Conservation (phyloP, 352 stramenopile species). For the Phytophthora rubi region DNA sequence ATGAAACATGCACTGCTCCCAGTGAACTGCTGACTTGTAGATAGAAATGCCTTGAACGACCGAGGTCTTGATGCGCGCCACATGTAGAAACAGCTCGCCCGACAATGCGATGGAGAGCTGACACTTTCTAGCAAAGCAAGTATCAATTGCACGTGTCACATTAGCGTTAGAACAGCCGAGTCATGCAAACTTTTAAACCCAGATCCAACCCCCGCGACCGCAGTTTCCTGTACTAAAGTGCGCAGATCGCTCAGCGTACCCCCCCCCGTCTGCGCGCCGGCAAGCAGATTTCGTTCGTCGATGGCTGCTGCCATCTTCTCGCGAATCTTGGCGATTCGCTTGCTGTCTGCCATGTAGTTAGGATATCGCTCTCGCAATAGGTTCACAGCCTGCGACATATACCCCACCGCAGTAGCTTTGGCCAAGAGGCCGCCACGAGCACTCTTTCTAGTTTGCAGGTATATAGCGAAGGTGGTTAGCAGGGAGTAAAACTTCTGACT, state of each 20-base stretch:
- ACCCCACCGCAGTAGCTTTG: conserved; percentile 18
- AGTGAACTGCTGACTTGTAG: conserved; percentile 1
- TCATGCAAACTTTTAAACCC: background rate
- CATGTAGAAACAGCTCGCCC: conserved; percentile 20
- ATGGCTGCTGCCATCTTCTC: conserved; percentile 36
- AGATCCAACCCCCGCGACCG: background rate
- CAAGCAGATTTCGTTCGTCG: conserved; percentile 29
- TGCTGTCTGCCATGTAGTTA: conserved; percentile 8
- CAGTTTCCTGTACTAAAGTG: conserved; percentile 11
- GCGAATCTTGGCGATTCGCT: conserved; percentile 22
- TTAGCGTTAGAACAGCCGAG: conserved; percentile 1
- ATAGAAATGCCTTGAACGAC: conserved; percentile 3
- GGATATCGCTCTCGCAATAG: conserved; percentile 13
- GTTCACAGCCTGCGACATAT: conserved; percentile 23
- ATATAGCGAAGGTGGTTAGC: conserved; percentile 19
- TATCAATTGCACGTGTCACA: conserved; percentile 19
- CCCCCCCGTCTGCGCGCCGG: conserved; percentile 25
- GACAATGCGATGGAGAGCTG: conserved; percentile 18
- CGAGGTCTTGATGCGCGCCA: conserved; percentile 6
- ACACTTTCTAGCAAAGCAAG: conserved; percentile 28
- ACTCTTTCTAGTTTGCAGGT: conserved; percentile 29
- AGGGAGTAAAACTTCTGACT: conserved; percentile 2
- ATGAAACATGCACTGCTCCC: conserved; percentile 14
- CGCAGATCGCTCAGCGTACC: conserved; percentile 26
- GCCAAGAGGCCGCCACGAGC: conserved; percentile 11